These are phyloP conservation scores for Candida gorgasii DNA, from an alignment of 805 yeast genomes.

Conservation along the genomic window DNA sequence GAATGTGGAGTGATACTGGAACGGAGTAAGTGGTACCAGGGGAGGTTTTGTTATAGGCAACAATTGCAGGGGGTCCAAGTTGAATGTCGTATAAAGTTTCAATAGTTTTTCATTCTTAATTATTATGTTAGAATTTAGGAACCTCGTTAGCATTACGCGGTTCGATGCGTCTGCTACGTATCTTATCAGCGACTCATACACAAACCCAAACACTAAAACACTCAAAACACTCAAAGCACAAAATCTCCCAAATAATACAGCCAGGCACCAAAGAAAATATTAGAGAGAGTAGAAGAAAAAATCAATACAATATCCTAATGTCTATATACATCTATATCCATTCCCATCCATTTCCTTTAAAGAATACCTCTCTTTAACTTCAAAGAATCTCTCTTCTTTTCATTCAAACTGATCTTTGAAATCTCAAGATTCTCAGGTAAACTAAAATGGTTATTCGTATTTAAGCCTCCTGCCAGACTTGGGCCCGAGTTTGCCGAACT, in stretches of 20 bases:
- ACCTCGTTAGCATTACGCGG: conserved; percentile 9
- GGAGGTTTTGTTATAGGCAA: conserved; percentile 20
- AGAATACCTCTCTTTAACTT: conserved; percentile 47
- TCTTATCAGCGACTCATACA: no score
- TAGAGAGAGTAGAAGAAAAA: background rate
- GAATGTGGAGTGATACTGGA: conserved; percentile 23
- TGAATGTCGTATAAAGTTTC: conserved; percentile 12
- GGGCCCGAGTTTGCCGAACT: background rate
- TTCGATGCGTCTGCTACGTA: no score
- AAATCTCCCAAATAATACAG: no score
- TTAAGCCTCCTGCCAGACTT: conserved; percentile 1
- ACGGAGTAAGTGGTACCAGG: conserved; percentile 22
- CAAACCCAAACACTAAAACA: no score
- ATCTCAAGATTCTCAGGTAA: conserved; percentile 19
- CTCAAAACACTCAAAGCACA: no score
- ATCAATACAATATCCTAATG: background rate
- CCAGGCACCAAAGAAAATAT: no score
- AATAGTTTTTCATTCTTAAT: conserved; percentile 13
- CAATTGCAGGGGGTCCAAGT: conserved; percentile 8
- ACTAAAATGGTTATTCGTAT: conserved; percentile 1
- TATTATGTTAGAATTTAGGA: conserved; percentile 5
- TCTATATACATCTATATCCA: conserved; percentile 5
- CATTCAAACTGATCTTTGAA: conserved; percentile 37
- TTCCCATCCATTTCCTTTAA: conserved; percentile 17
- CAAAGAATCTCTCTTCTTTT: conserved; percentile 46